phyloP scores from a whole-genome alignment of 148 eudicot genomes.

The Camellia lanceoleosa region DNA sequence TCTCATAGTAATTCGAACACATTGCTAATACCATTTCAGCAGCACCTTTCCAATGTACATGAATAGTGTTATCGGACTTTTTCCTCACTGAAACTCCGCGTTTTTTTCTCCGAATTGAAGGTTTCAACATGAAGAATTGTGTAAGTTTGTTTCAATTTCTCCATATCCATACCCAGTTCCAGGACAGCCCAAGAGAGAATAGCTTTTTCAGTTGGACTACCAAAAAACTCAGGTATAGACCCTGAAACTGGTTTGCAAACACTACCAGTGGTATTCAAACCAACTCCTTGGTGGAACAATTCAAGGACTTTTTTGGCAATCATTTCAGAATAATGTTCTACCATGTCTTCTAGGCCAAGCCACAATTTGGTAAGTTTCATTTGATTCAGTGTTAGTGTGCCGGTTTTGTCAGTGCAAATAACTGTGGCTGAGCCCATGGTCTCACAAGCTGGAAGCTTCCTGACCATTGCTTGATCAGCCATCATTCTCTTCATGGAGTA shows the following conservation, averaged over 20 bases:
- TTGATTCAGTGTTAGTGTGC: slow-evolving; percentile 75
- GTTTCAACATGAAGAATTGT: slow-evolving; percentile 62
- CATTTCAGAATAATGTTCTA: slow-evolving; percentile 16
- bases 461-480: slow-evolving; percentile 89
- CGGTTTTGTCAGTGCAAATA: slow-evolving; percentile 83
- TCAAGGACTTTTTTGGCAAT: slow-evolving; percentile 35
- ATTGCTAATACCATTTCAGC: slow-evolving; percentile 67
- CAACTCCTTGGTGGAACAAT: slow-evolving; percentile 61
- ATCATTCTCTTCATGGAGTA: slow-evolving; percentile 92
- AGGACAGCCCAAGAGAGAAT: slow-evolving; percentile 74
- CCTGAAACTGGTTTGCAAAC: slow-evolving; percentile 44
- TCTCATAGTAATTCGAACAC: slow-evolving; percentile 51
- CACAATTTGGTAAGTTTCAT: slow-evolving; percentile 77
- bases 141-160: slow-evolving; percentile 39
- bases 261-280: slow-evolving; percentile 71
- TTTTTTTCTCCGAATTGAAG: slow-evolving; percentile 76
- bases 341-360: slow-evolving; percentile 49
- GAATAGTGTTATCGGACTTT: neutral
- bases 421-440: slow-evolving; percentile 94
- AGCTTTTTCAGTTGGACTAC: slow-evolving; percentile 90
- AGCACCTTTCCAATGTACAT: slow-evolving; percentile 90
- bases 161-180: slow-evolving; percentile 63
- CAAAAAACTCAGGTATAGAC: slow-evolving; percentile 51
- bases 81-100: slow-evolving; percentile 37
- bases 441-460: slow-evolving; percentile 85